A percentile compares a stretch with the other conserved stretches of the same genome.
Conservation (phyloP, 345 rosid species). For the Trapa bicornis region DNA sequence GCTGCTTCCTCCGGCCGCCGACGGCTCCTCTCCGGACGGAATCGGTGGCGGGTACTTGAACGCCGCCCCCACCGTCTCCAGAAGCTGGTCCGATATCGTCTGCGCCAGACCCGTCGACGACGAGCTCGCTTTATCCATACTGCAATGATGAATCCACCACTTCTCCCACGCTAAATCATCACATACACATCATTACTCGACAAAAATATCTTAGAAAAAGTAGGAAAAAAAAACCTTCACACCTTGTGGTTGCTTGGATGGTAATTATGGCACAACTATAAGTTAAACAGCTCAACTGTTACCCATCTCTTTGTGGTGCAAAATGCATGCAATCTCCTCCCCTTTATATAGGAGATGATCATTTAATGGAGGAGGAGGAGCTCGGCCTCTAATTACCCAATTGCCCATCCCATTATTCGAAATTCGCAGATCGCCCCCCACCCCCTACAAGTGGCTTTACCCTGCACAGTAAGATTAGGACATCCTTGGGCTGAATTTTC, state of each 20-base stretch:
- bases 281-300: neutral
- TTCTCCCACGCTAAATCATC: neutral
- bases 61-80: slow-evolving; percentile 60
- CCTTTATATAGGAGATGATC: slow-evolving; percentile 6
- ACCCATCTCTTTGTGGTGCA: neutral
- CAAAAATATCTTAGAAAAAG: neutral
- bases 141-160: no score
- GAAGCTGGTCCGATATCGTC: slow-evolving; percentile 72
- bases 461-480: neutral
- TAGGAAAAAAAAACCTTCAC: neutral
- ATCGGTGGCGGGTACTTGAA: slow-evolving; percentile 43
- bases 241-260: neutral
- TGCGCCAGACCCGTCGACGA: slow-evolving; percentile 38
- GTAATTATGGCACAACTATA: neutral
- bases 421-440: no score
- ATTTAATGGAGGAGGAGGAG: neutral
- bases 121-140: slow-evolving; percentile 43
- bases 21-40: neutral
- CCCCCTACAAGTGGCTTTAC: no score
- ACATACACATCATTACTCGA: neutral
- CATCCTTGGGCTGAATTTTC: neutral
- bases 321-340: neutral
- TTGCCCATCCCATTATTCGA: neutral
- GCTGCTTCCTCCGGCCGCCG: neutral
- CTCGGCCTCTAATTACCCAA: neutral